Base-by-base conservation (phyloP, 768 basidiomycete species). In the Chalciporus chontae region DNA sequence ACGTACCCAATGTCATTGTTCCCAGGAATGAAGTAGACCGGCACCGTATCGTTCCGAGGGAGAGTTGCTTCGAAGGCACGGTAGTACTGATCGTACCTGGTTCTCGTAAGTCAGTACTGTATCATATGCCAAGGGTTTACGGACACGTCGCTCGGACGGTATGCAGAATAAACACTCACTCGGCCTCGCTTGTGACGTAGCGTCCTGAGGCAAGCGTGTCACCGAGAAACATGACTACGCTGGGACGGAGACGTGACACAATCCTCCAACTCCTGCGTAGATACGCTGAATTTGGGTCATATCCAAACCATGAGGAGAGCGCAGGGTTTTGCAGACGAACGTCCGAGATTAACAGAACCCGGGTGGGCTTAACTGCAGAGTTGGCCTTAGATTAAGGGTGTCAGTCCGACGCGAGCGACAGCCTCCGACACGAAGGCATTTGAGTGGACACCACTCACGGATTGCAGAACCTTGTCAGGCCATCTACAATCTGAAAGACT, bases 1-100 rank as follows among this genome's bases (percentile, higher is more conserved):
- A 68, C 78, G 19, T 41, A 84, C 77, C 83, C 83, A 40, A 93
- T 76, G 57, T 93, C 90, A 55, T 84, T 85, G 56, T 93, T 93
- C n/a, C 90, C 90, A 7, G 87, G 83, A 37, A 90, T 72, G 59
- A 79, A 82, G 68, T 82, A 77, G 45, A 75, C 72, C 0, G 71
- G 61, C 14, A 72, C 64, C 3, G 69, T 67, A 13, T 69, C 48
- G 17, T 76, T 64, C 1, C 71, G 57, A 15, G 71, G 63, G 59
- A 90, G 90, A 26, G 83, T 81, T 4, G 71, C 69, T 57, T 80
- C 76, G 71, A 91, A 91, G 45, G 80, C 76, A 29, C 69, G 67
- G 17, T 71, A 73, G 49, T 87, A 88, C 18, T 67, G 60, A 32
- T 77, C 68, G 63, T 87, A 89, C 61, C 90, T 92, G 53, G 38